Evolutionary conservation across 257 asterid species (phyloP), one percentile per base, ranked within the genome.

Genomic region (Leptodermis oblonga): DNA sequence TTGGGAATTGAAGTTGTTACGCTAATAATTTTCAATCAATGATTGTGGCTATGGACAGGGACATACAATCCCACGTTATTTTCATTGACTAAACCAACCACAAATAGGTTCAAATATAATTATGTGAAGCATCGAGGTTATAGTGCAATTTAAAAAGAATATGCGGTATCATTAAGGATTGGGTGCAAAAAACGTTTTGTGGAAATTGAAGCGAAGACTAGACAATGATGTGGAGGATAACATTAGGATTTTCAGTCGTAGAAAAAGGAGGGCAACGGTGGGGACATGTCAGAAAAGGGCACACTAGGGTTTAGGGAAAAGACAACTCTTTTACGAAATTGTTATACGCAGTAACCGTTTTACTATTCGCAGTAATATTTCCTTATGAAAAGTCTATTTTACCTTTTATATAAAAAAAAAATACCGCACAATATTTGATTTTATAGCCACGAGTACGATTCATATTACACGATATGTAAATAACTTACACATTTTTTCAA

Each of bases 201-300:
- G n/a, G n/a, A n/a, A n/a, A n/a, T n/a, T n/a, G n/a, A n/a, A n/a
- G n/a, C n/a, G 48, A 10, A 11, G 42, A 3, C 55, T 36, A 7
- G 46, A 12, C 13, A 49, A 46, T 74, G 78, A 74, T 43, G 69
- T 67, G 69, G 78, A 42, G 43, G 36, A 48, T 17, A 8, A 17
- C n/a, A n/a, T 10, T 22, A 28, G 58, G 65, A 13, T 46, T 39
- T 31, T 11, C n/a, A n/a, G n/a, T n/a, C n/a, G n/a, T 3, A 69
- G 25, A 8, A 48, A 48, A 48, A 48, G 20, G 14, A 2, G 0
- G 1, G 62, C 18, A 59, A 48, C 0, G 14, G 34, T 33, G 1
- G 43, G 48, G 43, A 46, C 68, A 62, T 13, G 62, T 61, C 62
- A 60, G 42, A 23, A 41, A 64, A 64, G 69, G 3, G 39, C 54